Base-by-base conservation (phyloP, 352 stramenopile species). In the Globisporangium okanoganense region DNA sequence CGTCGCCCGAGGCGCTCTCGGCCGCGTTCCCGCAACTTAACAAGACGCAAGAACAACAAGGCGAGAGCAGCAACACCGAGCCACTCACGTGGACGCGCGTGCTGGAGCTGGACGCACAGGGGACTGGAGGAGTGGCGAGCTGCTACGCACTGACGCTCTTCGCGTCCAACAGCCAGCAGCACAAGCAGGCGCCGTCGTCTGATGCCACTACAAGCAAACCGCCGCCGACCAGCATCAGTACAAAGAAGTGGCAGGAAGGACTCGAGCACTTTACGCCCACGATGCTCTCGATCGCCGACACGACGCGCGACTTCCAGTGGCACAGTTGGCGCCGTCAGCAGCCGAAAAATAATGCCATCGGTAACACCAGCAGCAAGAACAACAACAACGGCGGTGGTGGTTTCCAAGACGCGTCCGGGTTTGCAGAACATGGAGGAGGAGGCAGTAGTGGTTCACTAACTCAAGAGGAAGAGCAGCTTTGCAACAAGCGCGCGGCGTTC, bases 201-300 rank as follows among this genome's bases (percentile, higher is more conserved):
- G 51, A 43, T 51, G n/a, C 38, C 8, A 52, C 44, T 22, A 9
- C 38, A 45, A 45, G 20, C 44, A 50, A 50, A 5, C 24, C 44
- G 12, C 24, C 20, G 12, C 31, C 31, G 31, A 36, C 31, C n/a
- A 57, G 24, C 36, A n/a, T n/a, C n/a, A n/a, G n/a, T n/a, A 33
- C 36, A 47, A 65, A 61, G 45, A 75, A 78, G 61, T 92, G 82
- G 82, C 72, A 79, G 49, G 60, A 77, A 58, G 80, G 79, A 18
- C 70, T 82, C 35, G 79, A 89, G 58, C 85, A 94, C 57, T 94
- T 92, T 25, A 94, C 85, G 9, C 85, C 85, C 6, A 86, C 85
- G 59, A 89, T 94, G 78, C 72, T 91, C 40, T 72, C 75, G 16
- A 75, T 94, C 18, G 81, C 76, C 2, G 79, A 94, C 35, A 43